Conservation (phyloP, 2,329 filamentous ascomycete species). For the Colletotrichum graminicola region DNA sequence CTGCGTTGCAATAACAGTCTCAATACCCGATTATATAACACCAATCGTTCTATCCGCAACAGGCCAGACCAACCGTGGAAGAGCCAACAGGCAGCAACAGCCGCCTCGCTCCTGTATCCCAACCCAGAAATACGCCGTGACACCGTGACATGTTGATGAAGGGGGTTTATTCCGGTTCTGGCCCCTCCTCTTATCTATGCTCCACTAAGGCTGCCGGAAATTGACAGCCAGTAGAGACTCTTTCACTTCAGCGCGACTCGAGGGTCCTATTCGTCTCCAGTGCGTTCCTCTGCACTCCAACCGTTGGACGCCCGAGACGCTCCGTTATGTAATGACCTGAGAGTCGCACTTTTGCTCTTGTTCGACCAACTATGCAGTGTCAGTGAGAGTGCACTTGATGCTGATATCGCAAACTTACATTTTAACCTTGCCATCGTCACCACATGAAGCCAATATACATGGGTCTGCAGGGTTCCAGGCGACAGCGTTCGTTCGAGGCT, state of each 20-base stretch:
- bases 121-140: constrained; percentile 22
- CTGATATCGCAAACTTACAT: constrained; percentile 72
- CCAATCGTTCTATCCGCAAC: constrained; percentile 7
- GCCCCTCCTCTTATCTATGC: constrained; percentile 17
- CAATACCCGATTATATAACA: neutral
- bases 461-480: constrained; percentile 89
- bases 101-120: constrained; percentile 4
- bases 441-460: constrained; percentile 88
- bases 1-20: neutral
- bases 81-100: neutral
- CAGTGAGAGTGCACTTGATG: constrained; percentile 1
- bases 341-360: constrained; percentile 42
- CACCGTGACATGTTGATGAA: constrained; percentile 31
- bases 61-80: neutral
- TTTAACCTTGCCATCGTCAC: constrained; percentile 86
- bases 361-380: constrained; percentile 46
- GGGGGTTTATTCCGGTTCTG: constrained; percentile 28
- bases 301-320: constrained; percentile 35
- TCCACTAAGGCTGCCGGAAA: neutral
- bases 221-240: neutral
- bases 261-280: constrained; percentile 15
- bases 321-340: constrained; percentile 42
- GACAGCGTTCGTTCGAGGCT: constrained; percentile 84
- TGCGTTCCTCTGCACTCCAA: constrained; percentile 28
- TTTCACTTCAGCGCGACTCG: neutral